phyloP scores from a whole-genome alignment of 2,329 filamentous ascomycete species.

The Penicillium olsonii region DNA sequence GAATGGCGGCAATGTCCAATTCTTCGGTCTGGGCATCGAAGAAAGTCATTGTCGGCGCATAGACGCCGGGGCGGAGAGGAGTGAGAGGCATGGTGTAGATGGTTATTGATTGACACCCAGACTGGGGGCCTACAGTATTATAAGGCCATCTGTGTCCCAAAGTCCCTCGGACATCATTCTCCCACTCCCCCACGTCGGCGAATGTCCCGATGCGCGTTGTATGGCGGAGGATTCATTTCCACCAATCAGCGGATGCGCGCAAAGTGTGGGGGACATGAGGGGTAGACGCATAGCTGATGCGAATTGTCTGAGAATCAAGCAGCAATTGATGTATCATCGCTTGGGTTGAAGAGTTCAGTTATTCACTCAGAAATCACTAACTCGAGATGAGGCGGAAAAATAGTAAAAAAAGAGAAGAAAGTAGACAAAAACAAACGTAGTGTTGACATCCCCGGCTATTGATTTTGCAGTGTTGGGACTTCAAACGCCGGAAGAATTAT shows the following conservation, averaged over 20 bases:
- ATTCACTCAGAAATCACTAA: too few relatives aligned
- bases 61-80: conserved; percentile 78
- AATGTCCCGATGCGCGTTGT: conserved; percentile 19
- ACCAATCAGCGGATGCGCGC: conserved; percentile 15
- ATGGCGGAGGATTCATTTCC: conserved; percentile 23
- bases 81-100: conserved; percentile 41
- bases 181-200: conserved; percentile 25
- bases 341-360: too few relatives aligned
- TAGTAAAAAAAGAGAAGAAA: conserved; percentile 9
- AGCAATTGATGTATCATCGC: too few relatives aligned
- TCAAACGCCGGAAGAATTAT: conserved; percentile 31
- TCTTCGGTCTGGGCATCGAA: conserved; percentile 83
- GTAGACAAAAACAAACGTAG: background rate
- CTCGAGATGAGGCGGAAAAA: background rate
- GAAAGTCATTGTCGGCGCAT: conserved; percentile 88
- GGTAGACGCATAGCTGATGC: too few relatives aligned
- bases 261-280: conserved; percentile 22
- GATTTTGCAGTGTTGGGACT: conserved; percentile 9
- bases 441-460: conserved; percentile 34
- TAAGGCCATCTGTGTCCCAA: background rate
- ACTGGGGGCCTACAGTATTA: too few relatives aligned
- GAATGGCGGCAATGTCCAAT: conserved; percentile 76
- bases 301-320: too few relatives aligned
- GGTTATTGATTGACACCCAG: too few relatives aligned
- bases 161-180: background rate